A percentile compares a stretch with the other conserved stretches of the same genome.
Conservation (phyloP, 352 stramenopile genomes). For the Thalassiosira ordinaria region DNA sequence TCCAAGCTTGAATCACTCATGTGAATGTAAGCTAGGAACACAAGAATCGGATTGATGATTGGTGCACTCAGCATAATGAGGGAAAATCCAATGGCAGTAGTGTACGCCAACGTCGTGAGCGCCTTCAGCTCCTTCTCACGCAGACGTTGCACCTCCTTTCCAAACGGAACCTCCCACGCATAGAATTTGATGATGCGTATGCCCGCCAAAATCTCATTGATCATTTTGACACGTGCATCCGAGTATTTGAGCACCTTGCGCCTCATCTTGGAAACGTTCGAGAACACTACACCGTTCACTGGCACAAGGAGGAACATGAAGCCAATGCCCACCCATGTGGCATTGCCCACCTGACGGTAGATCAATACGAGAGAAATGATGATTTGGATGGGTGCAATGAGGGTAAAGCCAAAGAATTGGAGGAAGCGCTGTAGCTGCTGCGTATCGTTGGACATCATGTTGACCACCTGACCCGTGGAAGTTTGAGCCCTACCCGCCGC, state of each 20-base stretch:
- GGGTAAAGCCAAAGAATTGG: conserved; percentile 89
- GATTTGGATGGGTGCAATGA: conserved; percentile 89
- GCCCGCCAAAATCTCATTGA: conserved; percentile 92
- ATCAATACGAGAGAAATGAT: conserved; percentile 83
- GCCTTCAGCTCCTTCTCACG: conserved; percentile 84
- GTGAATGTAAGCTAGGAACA: conserved; percentile 83
- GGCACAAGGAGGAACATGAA: conserved; percentile 82
- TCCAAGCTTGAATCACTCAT: conserved; percentile 67
- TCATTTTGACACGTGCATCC: conserved; percentile 91
- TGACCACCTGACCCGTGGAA: conserved; percentile 83
- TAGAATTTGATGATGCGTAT: conserved; percentile 96
- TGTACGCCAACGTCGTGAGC: conserved; percentile 83
- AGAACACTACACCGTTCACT: conserved; percentile 80
- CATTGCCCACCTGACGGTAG: conserved; percentile 81
- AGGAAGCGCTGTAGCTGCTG: conserved; percentile 82
- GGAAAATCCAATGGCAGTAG: conserved; percentile 81
- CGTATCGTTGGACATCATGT: conserved; percentile 86
- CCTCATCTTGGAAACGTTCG: conserved; percentile 73
- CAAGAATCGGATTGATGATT: conserved; percentile 85
- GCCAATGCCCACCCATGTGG: conserved; percentile 81
- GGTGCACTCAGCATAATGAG: conserved; percentile 83
- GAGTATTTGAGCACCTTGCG: conserved; percentile 78
- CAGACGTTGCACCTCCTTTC: conserved; percentile 85
- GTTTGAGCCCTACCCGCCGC: conserved; percentile 72
- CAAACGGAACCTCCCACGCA: conserved; percentile 91